Conservation (phyloP, 2,329 filamentous ascomycete species). For the Canariomyces notabilis region DNA sequence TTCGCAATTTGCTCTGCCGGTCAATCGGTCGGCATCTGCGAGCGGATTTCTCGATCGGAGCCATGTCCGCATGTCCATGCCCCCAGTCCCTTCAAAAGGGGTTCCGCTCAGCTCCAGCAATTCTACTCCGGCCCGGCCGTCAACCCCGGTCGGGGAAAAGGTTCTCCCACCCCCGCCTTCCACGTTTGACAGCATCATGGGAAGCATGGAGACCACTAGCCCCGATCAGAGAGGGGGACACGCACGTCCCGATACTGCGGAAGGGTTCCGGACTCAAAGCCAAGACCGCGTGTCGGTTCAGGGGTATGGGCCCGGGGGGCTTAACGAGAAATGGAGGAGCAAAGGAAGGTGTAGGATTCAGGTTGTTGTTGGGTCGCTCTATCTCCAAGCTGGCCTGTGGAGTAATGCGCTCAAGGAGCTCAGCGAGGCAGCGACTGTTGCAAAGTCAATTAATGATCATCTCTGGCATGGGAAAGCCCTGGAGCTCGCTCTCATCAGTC, state of each 20-base stretch:
- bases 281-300: constrained; percentile 58
- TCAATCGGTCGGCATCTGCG: constrained; percentile 50
- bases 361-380: constrained; percentile 78
- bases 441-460: constrained; percentile 79
- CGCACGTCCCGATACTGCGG: constrained; percentile 36
- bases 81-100: constrained; percentile 53
- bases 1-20: constrained; percentile 48
- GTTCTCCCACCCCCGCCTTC: constrained; percentile 42
- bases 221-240: constrained; percentile 35
- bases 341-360: constrained; percentile 75
- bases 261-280: constrained; percentile 45
- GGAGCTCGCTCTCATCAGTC: constrained; percentile 76
- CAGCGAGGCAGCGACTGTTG: constrained; percentile 69
- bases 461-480: constrained; percentile 97
- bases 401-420: constrained; percentile 80
- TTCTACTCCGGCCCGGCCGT: constrained; percentile 45
- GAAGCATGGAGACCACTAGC: constrained; percentile 33
- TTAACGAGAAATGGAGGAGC: constrained; percentile 71
- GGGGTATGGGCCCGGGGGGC: constrained; percentile 66
- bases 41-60: constrained; percentile 52
- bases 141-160: constrained; percentile 44
- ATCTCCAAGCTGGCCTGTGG: constrained; percentile 87
- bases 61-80: constrained; percentile 76
- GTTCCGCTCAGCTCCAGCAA: constrained; percentile 40
- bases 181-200: constrained; percentile 44